These are phyloP conservation scores for Ophiostoma ips DNA, from an alignment of 2,329 filamentous ascomycete genomes.

Conservation along the genomic window DNA sequence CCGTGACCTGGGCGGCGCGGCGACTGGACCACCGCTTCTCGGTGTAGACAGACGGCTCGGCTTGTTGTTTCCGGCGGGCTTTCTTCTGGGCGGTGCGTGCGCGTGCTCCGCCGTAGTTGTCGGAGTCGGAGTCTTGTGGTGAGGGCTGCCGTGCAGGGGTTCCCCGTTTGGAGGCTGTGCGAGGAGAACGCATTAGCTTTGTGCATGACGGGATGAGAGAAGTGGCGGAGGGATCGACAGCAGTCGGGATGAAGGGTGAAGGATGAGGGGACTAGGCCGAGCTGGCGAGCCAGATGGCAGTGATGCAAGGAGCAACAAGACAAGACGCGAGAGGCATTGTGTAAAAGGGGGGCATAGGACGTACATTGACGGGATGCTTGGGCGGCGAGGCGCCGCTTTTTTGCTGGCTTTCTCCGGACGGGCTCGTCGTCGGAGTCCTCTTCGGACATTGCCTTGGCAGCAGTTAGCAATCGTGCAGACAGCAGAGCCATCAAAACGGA, in stretches of 20 bases:
- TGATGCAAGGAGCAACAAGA: no score
- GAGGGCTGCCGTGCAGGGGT: slow-evolving; percentile 41
- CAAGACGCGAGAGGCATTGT: no score
- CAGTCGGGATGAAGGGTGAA: no score
- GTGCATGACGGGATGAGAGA: neutral
- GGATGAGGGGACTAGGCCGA: no score
- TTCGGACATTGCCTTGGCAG: slow-evolving; percentile 23
- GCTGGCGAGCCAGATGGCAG: no score
- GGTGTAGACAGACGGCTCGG: slow-evolving; percentile 50
- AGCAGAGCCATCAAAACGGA: neutral
- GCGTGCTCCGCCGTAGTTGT: slow-evolving; percentile 66
- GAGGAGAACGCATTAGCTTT: neutral
- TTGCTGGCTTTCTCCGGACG: slow-evolving; percentile 42
- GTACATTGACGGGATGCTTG: slow-evolving; percentile 13
- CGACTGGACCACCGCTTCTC: slow-evolving; percentile 89
- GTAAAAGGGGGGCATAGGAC: no score
- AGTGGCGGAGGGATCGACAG: neutral
- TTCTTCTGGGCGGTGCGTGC: slow-evolving; percentile 59
- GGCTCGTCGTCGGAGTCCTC: slow-evolving; percentile 38
- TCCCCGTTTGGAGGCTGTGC: slow-evolving; percentile 44
- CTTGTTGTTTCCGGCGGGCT: slow-evolving; percentile 58
- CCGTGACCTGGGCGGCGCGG: slow-evolving; percentile 59
- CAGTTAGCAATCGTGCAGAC: no score
- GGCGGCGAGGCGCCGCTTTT: slow-evolving; percentile 46
- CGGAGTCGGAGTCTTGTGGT: slow-evolving; percentile 51